Percentiles rank a stretch among this genome's conserved stretches.
Conservation (phyloP, 345 rosid genomes). For the Excoecaria cochinchinensis region DNA sequence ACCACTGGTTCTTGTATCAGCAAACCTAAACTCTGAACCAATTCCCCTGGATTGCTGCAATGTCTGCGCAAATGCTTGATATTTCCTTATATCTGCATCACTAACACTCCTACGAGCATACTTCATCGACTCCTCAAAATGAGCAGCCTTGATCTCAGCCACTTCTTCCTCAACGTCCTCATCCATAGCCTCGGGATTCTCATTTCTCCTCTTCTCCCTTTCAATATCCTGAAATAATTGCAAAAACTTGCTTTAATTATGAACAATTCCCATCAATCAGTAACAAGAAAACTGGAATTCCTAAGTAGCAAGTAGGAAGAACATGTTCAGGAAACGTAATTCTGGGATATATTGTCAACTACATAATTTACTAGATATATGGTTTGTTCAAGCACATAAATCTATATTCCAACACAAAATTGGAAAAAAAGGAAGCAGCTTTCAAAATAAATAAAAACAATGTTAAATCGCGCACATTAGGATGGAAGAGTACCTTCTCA, state of each 20-base stretch:
- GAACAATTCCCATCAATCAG: too few species aligned
- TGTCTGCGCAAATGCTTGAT: constrained; percentile 47
- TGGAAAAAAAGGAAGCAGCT: neutral
- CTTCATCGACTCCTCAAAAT: constrained; percentile 55
- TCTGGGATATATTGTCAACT: neutral
- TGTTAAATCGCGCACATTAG: neutral
- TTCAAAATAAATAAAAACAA: neutral
- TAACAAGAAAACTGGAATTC: neutral
- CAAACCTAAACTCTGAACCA: constrained; percentile 43
- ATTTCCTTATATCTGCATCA: constrained; percentile 47
- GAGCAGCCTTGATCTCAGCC: constrained; percentile 50
- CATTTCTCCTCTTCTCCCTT: constrained; percentile 36
- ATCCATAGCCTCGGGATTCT: constrained; percentile 49
- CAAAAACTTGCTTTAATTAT: neutral
- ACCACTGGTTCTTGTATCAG: constrained; percentile 19
- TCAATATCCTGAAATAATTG: constrained; percentile 41
- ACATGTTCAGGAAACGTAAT: neutral
- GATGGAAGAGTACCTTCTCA: constrained; percentile 46
- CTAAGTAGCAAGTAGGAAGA: neutral
- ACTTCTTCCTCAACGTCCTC: constrained; percentile 59
- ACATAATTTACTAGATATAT: neutral
- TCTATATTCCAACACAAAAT: neutral
- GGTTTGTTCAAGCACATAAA: neutral
- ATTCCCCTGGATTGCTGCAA: constrained; percentile 50
- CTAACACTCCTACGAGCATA: constrained; percentile 48